These are phyloP conservation scores for Moricandia moricandioides DNA, from an alignment of 345 rosid genomes.

Conservation along the genomic window DNA sequence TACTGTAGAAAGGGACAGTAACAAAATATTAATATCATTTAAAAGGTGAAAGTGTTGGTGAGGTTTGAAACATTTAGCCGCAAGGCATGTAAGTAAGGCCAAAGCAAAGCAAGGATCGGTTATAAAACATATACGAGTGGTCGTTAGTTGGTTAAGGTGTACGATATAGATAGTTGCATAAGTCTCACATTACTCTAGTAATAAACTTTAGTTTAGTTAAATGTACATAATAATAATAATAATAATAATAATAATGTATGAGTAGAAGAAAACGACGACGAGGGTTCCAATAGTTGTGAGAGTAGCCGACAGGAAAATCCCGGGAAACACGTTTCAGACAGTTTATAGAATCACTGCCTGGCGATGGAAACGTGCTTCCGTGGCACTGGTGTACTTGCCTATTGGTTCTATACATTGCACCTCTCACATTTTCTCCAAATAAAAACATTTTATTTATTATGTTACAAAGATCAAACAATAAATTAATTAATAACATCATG, in stretches of 20 bases:
- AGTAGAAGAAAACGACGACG: slow-evolving; percentile 24
- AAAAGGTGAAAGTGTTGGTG: no score
- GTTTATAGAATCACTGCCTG: slow-evolving; percentile 15
- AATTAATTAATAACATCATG: not conserved
- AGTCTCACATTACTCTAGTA: not conserved
- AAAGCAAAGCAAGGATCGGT: not conserved
- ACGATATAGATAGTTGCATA: not conserved
- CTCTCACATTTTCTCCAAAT: not conserved
- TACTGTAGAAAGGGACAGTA: not conserved
- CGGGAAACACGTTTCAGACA: slow-evolving; percentile 36
- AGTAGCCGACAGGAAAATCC: slow-evolving; percentile 37
- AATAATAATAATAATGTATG: not conserved
- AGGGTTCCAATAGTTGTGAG: slow-evolving; percentile 33
- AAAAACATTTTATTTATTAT: not conserved
- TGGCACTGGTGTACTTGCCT: slow-evolving; percentile 28
- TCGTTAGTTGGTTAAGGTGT: slow-evolving; percentile 29
- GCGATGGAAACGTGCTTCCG: slow-evolving; percentile 31
- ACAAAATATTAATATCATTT: not conserved
- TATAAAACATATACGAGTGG: not conserved
- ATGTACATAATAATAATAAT: no score
- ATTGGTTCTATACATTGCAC: slow-evolving; percentile 31
- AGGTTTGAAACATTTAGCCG: not conserved
- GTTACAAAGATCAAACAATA: not conserved
- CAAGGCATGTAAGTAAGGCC: slow-evolving; percentile 6
- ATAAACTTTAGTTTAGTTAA: not conserved